Evolutionary conservation across 305 asterid genomes (phyloP).

Genomic region (Fraxinus platypoda): DNA sequence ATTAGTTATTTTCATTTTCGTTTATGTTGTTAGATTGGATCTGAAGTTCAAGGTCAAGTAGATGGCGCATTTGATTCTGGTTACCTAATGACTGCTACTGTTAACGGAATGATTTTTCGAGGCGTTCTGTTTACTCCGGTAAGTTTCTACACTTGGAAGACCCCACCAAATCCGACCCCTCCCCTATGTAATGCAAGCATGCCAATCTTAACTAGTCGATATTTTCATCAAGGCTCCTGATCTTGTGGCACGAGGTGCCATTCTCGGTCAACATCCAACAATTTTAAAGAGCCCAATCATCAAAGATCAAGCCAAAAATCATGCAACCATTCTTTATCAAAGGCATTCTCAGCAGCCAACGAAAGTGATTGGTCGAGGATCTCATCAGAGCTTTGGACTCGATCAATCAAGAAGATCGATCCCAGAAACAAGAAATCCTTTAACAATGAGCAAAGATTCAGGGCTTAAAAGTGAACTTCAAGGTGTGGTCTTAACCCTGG

Average conservation of each 20-base stretch:
- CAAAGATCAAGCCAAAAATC: constrained; percentile 24
- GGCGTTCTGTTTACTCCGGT: constrained; percentile 88
- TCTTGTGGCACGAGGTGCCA: constrained; percentile 36
- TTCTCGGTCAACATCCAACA: constrained; percentile 34
- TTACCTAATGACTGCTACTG: constrained; percentile 84
- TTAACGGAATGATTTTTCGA: constrained; percentile 79
- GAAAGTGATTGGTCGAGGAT: constrained; percentile 30
- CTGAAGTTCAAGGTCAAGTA: constrained; percentile 82
- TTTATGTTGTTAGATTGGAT: constrained; percentile 55
- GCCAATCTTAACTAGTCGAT: background rate
- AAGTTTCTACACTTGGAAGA: constrained; percentile 20
- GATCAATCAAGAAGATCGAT: constrained; percentile 24
- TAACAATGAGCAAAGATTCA: constrained; percentile 15
- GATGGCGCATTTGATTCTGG: constrained; percentile 94
- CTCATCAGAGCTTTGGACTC: constrained; percentile 25
- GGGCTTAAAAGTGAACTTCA: constrained; percentile 37
- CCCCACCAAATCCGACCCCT: background rate
- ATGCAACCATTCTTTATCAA: constrained; percentile 21
- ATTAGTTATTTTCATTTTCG: background rate
- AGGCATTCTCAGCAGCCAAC: constrained; percentile 41
- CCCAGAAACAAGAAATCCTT: constrained; percentile 16
- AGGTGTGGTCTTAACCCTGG: constrained; percentile 47
- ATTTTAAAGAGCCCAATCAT: constrained; percentile 23
- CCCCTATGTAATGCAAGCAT: background rate
- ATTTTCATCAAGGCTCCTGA: constrained; percentile 56